Base-by-base conservation (phyloP, 208 protist genomes). In the Endotrypanum monterogeii region DNA sequence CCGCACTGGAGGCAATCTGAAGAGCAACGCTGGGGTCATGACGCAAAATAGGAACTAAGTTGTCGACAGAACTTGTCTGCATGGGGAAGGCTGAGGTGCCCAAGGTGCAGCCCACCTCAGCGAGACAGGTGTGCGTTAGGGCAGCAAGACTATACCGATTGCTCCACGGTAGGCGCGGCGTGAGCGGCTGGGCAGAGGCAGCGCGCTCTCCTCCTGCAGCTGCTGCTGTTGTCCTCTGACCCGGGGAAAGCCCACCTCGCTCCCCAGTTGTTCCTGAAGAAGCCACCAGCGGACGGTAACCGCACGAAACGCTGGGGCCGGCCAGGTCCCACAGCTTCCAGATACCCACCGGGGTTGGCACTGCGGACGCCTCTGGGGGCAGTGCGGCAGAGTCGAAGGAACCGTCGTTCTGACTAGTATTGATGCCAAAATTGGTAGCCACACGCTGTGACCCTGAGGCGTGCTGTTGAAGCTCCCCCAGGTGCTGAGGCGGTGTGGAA, bases 241-340 rank as follows among this genome's bases (percentile, higher is more conserved):
- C 35, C 30, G 44, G 25, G 11, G 63, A 3, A 41, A 46, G 39
- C 14, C 44, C 6, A n/a, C 11, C 63, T 25, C 11, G 44, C 20
- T 46, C 44, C 14, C 39, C 23, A 32, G n/a, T 48, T 57, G 35
- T 30, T 0, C 39, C 30, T 1, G 60, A 65, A 16, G 60, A 30
- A n/a, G 37, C 4, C 6, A 3, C 18, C 18, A 66, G 56, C 0
- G 75, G 69, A 28, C 44, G 61, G 57, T 81, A 81, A 18, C 76
- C 76, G 28, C 71, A 81, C 14, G 76, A 54, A 14, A 68, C 52
- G 57, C 71, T 76, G 63, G 79, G 79, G 7, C 70, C 74, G 8
- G 79, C 62, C 41, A 83, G 18, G 46, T 83, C 79, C 79, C 79
- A 83, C 67, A 83, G 46, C 58, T 76, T 74, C 79, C 79, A 83